These are phyloP conservation scores for Bipolaris oryzae DNA, from an alignment of 2,329 filamentous ascomycete genomes.

Conservation along the genomic window DNA sequence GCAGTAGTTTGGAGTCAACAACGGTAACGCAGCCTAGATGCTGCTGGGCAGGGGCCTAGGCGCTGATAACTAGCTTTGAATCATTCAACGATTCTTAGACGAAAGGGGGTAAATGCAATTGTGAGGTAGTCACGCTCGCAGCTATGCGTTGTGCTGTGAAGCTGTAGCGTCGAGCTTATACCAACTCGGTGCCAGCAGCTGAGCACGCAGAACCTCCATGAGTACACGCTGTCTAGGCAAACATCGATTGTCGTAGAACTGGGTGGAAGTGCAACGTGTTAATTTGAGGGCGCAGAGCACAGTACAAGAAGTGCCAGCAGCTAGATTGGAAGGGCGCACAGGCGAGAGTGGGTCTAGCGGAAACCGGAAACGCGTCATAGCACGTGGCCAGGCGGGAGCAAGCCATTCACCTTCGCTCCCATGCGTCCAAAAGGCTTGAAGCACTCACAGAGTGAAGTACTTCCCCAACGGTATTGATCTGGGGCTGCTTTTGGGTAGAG, in stretches of 20 bases:
- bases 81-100: conserved; percentile 4
- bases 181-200: conserved; percentile 29
- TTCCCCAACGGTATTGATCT: background rate
- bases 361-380: conserved; percentile 14
- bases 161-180: conserved; percentile 29
- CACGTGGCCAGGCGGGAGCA: conserved; percentile 30
- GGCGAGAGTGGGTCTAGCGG: conserved; percentile 25
- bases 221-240: conserved; percentile 25
- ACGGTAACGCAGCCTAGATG: background rate
- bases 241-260: conserved; percentile 41
- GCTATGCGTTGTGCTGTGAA: conserved; percentile 17
- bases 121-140: conserved; percentile 16
- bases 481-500: background rate
- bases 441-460: background rate
- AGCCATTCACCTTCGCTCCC: conserved; percentile 25
- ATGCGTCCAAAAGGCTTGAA: conserved; percentile 13
- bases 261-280: conserved; percentile 41
- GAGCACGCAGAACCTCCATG: conserved; percentile 31
- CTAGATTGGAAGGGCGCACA: conserved; percentile 36
- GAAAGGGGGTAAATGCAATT: conserved; percentile 3
- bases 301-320: conserved; percentile 15
- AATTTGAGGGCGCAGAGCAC: conserved; percentile 22
- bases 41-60: background rate
- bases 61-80: conserved; percentile 1
- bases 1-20: conserved; percentile 1